A percentile compares a stretch with the other conserved stretches of the same genome.
Conservation (phyloP, 306 rosid species). For the Senna siamea region DNA sequence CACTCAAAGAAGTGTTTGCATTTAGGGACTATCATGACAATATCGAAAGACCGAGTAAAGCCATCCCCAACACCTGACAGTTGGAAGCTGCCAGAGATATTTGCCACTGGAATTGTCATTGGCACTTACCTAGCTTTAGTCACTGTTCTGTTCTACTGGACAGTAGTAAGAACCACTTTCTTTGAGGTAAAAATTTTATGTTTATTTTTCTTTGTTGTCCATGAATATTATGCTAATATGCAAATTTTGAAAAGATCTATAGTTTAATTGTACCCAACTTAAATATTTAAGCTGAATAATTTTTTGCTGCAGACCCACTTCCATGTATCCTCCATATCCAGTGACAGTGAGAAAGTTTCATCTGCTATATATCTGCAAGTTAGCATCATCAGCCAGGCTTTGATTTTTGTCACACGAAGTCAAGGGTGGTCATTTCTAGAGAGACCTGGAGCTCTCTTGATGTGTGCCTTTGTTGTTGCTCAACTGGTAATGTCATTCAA, state of each 20-base stretch:
- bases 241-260: neutral
- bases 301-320: constrained; percentile 61
- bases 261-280: constrained; percentile 6
- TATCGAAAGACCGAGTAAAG: constrained; percentile 80
- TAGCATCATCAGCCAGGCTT: constrained; percentile 90
- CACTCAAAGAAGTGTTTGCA: constrained; percentile 20
- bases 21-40: constrained; percentile 87
- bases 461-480: constrained; percentile 82
- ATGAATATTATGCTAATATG: neutral
- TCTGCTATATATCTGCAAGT: constrained; percentile 84
- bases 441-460: constrained; percentile 75
- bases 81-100: constrained; percentile 89
- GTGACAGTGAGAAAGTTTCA: constrained; percentile 63
- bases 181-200: constrained; percentile 62
- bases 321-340: constrained; percentile 58
- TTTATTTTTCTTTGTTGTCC: constrained; percentile 21
- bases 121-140: constrained; percentile 87
- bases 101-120: constrained; percentile 80
- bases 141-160: constrained; percentile 77
- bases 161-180: constrained; percentile 63
- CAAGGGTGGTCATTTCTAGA: constrained; percentile 78
- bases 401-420: constrained; percentile 84
- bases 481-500: constrained; percentile 60
- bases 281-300: constrained; percentile 27
- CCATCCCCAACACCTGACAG: constrained; percentile 90